Conservation (phyloP, 2,329 filamentous ascomycete genomes). For the Verruconis gallopava region DNA sequence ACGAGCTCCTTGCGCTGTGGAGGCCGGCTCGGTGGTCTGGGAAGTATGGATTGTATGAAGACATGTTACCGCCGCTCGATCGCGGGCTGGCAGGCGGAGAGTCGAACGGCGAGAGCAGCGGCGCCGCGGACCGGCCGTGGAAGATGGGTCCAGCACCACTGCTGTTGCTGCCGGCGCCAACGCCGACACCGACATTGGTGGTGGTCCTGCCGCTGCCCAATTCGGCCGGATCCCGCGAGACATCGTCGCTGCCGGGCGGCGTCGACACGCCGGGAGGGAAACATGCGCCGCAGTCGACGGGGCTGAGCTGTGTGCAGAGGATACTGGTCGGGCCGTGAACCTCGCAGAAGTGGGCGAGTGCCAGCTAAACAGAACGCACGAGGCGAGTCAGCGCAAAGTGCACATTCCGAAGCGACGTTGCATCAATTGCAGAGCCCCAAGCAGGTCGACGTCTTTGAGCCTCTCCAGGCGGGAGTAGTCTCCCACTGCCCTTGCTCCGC, state of each 20-base stretch:
- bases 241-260: conserved; percentile 29
- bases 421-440: no score
- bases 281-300: conserved; percentile 41
- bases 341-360: conserved; percentile 50
- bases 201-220: no score
- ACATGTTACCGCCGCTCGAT: conserved; percentile 18
- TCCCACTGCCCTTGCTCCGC: no score
- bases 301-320: conserved; percentile 46
- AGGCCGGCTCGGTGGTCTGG: background rate
- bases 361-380: no score
- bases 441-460: no score
- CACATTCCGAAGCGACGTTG: no score
- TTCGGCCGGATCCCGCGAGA: no score
- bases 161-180: conserved; percentile 1
- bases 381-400: no score
- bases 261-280: conserved; percentile 23
- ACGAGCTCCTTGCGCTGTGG: conserved; percentile 17
- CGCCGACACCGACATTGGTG: no score
- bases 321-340: conserved; percentile 49
- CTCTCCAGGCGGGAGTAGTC: no score
- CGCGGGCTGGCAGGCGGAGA: conserved; percentile 29
- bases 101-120: conserved; percentile 25
- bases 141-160: conserved; percentile 18
- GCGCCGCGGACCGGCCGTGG: conserved; percentile 13
- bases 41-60: conserved; percentile 36